These are phyloP conservation scores for Neonectria coccinea DNA, from an alignment of 2,329 filamentous ascomycete species.

Conservation along the genomic window DNA sequence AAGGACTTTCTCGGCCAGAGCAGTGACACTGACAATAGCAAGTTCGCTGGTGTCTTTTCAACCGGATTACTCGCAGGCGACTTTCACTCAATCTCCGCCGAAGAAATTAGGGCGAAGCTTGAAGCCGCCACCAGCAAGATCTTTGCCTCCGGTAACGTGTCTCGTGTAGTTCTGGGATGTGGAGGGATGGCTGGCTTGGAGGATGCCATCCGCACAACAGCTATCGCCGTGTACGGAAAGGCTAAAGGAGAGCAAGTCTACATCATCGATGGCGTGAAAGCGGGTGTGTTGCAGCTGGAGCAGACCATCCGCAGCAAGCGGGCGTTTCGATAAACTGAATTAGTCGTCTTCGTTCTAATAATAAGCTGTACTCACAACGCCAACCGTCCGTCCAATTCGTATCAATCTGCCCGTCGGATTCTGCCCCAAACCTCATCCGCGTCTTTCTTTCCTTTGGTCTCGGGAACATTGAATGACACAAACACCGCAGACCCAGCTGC, in stretches of 20 bases:
- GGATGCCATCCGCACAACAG: conserved; percentile 77
- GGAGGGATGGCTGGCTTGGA: conserved; percentile 92
- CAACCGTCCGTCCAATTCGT: neutral
- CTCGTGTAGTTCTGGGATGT: conserved; percentile 85
- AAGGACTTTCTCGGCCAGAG: conserved; percentile 69
- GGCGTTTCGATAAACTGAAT: conserved; percentile 49
- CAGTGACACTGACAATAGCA: conserved; percentile 49
- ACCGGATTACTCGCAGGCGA: conserved; percentile 85
- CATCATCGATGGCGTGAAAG: conserved; percentile 84
- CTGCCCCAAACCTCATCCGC: conserved; percentile 93
- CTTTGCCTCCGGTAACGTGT: conserved; percentile 66
- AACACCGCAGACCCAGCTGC: conserved; percentile 78
- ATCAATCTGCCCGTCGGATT: conserved; percentile 63
- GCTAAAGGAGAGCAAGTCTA: conserved; percentile 66
- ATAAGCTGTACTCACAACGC: conserved; percentile 22
- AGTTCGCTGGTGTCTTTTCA: conserved; percentile 84
- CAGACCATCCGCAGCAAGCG: conserved; percentile 61
- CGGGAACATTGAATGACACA: conserved; percentile 80
- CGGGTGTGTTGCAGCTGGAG: conserved; percentile 73
- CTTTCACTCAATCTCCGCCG: conserved; percentile 76
- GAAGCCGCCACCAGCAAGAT: conserved; percentile 76
- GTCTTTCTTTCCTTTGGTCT: conserved; percentile 87
- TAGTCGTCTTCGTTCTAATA: conserved; percentile 17
- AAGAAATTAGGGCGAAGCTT: conserved; percentile 74
- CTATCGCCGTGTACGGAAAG: conserved; percentile 72